Conservation (phyloP, 495 filamentous ascomycete genomes). For the Halenospora varia region DNA sequence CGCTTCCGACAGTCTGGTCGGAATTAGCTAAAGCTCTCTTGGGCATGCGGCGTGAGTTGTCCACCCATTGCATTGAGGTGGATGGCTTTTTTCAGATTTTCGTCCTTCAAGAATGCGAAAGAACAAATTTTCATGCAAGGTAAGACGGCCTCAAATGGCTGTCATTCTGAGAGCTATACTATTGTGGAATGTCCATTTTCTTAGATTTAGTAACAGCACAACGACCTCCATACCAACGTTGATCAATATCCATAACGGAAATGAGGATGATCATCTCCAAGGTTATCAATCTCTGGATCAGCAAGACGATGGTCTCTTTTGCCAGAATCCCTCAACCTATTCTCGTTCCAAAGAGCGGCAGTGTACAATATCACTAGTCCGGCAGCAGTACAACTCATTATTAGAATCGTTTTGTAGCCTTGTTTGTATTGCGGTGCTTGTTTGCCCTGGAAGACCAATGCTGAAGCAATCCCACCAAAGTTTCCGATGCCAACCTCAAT, state of each 20-base stretch:
- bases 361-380: constrained; percentile 1
- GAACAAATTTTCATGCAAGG: too few species aligned
- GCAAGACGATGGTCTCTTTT: constrained; percentile 44
- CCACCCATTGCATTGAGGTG: too few species aligned
- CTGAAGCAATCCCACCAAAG: constrained; percentile 14
- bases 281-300: constrained; percentile 40
- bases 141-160: too few species aligned
- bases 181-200: too few species aligned
- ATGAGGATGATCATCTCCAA: constrained; percentile 53
- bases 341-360: constrained; percentile 31
- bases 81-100: too few species aligned
- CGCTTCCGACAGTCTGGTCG: too few species aligned
- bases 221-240: too few species aligned
- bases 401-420: constrained; percentile 7
- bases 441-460: constrained; percentile 2
- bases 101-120: too few species aligned
- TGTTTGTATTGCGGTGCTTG: constrained; percentile 7
- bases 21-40: too few species aligned
- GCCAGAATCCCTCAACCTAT: constrained; percentile 44
- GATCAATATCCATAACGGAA: constrained; percentile 40
- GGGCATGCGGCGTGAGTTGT: too few species aligned
- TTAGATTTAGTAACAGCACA: too few species aligned
- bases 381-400: constrained; percentile 1
- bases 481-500: constrained; percentile 22
- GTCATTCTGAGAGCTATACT: too few species aligned